These are phyloP conservation scores for Leucocoprinus leucothites DNA, from an alignment of 768 basidiomycete genomes.

Conservation along the genomic window DNA sequence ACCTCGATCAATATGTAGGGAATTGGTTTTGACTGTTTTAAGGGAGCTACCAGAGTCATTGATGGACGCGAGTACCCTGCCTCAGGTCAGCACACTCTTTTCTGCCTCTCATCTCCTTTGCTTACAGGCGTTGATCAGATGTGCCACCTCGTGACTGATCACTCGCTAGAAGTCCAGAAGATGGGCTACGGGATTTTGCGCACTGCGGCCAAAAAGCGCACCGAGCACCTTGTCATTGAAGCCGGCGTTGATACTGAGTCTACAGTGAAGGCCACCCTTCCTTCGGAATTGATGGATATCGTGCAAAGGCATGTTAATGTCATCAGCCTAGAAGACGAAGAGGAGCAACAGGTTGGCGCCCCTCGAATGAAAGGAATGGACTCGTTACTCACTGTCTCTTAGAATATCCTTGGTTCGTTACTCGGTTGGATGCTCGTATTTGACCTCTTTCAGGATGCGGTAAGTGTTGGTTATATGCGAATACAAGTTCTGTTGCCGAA, in stretches of 20 bases:
- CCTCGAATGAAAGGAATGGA: neutral
- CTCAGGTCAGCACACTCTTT: conserved; percentile 42
- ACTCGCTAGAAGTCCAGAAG: conserved; percentile 62
- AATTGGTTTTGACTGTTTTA: conserved; percentile 65
- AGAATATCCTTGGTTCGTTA: conserved; percentile 63
- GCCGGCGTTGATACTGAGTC: conserved; percentile 75
- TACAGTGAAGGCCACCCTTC: conserved; percentile 48
- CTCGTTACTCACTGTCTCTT: neutral
- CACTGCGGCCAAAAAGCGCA: conserved; percentile 67
- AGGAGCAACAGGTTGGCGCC: conserved; percentile 34
- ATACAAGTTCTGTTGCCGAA: neutral
- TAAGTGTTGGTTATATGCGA: conserved; percentile 34
- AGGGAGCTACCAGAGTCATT: conserved; percentile 62
- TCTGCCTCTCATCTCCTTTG: neutral
- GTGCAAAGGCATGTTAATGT: conserved; percentile 46
- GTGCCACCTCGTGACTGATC: conserved; percentile 74
- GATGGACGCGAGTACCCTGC: conserved; percentile 59
- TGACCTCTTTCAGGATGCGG: conserved; percentile 80
- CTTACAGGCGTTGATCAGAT: conserved; percentile 43
- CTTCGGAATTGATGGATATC: conserved; percentile 62
- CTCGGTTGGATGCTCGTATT: conserved; percentile 89
- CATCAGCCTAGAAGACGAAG: conserved; percentile 32
- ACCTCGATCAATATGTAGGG: conserved; percentile 66
- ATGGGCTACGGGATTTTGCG: conserved; percentile 74
- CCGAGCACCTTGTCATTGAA: conserved; percentile 84